Percentiles rank a stretch among this genome's conserved stretches.
Evolutionary conservation across 2,329 filamentous ascomycete genomes (phyloP).

Genomic region (Fusarium concolor): DNA sequence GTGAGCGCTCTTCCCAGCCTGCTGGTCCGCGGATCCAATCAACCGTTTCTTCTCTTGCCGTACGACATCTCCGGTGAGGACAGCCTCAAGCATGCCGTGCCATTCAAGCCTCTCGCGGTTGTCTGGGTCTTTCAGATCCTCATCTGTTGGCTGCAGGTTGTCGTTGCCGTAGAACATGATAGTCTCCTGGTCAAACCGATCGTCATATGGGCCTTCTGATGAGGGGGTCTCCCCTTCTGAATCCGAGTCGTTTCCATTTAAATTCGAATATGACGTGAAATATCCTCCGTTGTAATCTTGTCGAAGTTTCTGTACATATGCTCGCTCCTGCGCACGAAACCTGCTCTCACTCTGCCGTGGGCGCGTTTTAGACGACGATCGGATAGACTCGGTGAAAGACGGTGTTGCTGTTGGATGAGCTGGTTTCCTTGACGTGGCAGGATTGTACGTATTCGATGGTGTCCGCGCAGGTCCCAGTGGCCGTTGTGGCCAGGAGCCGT

Average conservation of each 20-base stretch:
- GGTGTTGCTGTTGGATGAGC: slow-evolving; percentile 55
- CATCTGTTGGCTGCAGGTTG: slow-evolving; percentile 85
- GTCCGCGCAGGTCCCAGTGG: slow-evolving; percentile 77
- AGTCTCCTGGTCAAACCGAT: slow-evolving; percentile 90
- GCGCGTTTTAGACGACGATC: slow-evolving; percentile 66
- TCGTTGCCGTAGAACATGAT: slow-evolving; percentile 94
- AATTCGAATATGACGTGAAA: slow-evolving; percentile 73
- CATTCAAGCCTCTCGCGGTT: slow-evolving; percentile 94
- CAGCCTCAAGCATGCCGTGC: slow-evolving; percentile 97
- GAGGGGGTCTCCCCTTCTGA: slow-evolving; percentile 91
- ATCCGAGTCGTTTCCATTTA: slow-evolving; percentile 81
- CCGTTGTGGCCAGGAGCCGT: slow-evolving; percentile 66
- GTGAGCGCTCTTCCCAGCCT: slow-evolving; percentile 71
- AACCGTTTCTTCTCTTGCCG: slow-evolving; percentile 97
- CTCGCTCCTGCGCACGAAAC: slow-evolving; percentile 80
- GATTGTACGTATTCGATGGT: slow-evolving; percentile 83
- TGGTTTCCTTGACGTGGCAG: slow-evolving; percentile 68
- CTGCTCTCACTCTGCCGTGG: slow-evolving; percentile 58
- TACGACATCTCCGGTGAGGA: slow-evolving; percentile 95
- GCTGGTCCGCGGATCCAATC: slow-evolving; percentile 77
- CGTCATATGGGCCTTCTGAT: slow-evolving; percentile 85
- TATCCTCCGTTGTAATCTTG: slow-evolving; percentile 76
- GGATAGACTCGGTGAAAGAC: slow-evolving; percentile 58
- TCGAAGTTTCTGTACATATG: slow-evolving; percentile 91
- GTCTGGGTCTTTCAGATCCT: slow-evolving; percentile 88